These are phyloP conservation scores for Bacterosira constricta DNA, from an alignment of 108 stramenopile species.

Conservation along the genomic window DNA sequence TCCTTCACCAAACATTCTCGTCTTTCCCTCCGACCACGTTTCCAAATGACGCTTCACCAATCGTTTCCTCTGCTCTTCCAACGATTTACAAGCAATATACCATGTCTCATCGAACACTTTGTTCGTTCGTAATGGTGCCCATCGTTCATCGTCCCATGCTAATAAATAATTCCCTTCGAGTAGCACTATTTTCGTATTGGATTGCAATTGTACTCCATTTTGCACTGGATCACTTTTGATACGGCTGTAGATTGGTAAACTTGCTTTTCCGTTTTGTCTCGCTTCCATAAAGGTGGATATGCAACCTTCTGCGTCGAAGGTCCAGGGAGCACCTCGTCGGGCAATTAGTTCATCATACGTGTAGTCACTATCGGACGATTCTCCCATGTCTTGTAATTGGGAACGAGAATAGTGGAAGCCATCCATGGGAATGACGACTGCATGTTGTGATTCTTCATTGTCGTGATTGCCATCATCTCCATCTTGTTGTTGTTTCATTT, in stretches of 20 bases:
- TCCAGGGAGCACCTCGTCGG: slow-evolving; percentile 74
- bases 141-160: slow-evolving; percentile 50
- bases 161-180: slow-evolving; percentile 75
- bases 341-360: slow-evolving; percentile 45
- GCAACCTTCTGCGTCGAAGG: slow-evolving; percentile 66
- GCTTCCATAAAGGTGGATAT: slow-evolving; percentile 41
- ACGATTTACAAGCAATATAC: slow-evolving; percentile 51
- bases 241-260: slow-evolving; percentile 61
- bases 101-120: slow-evolving; percentile 74
- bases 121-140: slow-evolving; percentile 45
- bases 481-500: slow-evolving; percentile 10
- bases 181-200: slow-evolving; percentile 57
- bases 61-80: slow-evolving; percentile 47
- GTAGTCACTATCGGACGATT: slow-evolving; percentile 4
- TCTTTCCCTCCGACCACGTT: slow-evolving; percentile 65
- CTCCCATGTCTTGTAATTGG: slow-evolving; percentile 41
- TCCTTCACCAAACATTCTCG: slow-evolving; percentile 60
- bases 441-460: not conserved
- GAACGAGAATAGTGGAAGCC: slow-evolving; percentile 67
- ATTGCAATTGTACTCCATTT: slow-evolving; percentile 41
- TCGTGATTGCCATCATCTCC: not conserved
- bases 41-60: slow-evolving; percentile 58
- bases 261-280: slow-evolving; percentile 36
- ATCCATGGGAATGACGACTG: slow-evolving; percentile 72
- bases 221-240: slow-evolving; percentile 63